These are phyloP conservation scores for Mycena olivaceomarginata DNA, from an alignment of 768 basidiomycete species.

Conservation along the genomic window DNA sequence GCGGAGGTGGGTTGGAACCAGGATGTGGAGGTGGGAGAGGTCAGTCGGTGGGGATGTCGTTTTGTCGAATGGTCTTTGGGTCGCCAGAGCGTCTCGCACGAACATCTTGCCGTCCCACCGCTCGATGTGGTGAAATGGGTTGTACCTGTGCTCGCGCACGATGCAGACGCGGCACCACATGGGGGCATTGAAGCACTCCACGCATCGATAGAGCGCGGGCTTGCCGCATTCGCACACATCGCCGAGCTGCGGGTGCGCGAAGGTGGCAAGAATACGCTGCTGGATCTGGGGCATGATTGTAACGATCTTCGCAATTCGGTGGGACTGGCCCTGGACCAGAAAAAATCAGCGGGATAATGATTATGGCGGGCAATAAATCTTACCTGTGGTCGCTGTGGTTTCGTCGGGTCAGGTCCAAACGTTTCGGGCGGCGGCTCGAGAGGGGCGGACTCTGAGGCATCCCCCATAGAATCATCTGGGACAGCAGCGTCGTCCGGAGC, in stretches of 20 bases:
- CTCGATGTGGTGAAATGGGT: constrained; percentile 3
- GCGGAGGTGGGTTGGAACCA: no score
- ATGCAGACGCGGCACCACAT: not conserved
- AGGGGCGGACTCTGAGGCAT: not conserved
- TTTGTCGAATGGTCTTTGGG: not conserved
- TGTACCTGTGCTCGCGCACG: not conserved
- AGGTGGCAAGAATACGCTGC: not conserved
- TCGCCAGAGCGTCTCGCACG: not conserved
- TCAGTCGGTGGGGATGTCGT: not conserved
- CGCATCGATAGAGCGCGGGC: not conserved
- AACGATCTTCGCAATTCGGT: not conserved
- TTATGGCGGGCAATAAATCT: not conserved
- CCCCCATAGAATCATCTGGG: not conserved
- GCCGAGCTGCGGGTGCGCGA: not conserved
- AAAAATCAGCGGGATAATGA: not conserved
- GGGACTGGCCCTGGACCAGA: not conserved
- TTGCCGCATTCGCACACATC: not conserved
- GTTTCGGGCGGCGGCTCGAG: not conserved
- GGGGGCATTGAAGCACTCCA: not conserved
- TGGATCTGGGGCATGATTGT: not conserved
- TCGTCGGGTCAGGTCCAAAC: not conserved
- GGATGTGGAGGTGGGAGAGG: not conserved
- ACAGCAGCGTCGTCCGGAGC: no score
- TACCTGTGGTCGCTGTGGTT: not conserved
- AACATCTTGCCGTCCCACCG: not conserved